phyloP scores from a whole-genome alignment of 306 rosid genomes.

The Prunus campanulata region DNA sequence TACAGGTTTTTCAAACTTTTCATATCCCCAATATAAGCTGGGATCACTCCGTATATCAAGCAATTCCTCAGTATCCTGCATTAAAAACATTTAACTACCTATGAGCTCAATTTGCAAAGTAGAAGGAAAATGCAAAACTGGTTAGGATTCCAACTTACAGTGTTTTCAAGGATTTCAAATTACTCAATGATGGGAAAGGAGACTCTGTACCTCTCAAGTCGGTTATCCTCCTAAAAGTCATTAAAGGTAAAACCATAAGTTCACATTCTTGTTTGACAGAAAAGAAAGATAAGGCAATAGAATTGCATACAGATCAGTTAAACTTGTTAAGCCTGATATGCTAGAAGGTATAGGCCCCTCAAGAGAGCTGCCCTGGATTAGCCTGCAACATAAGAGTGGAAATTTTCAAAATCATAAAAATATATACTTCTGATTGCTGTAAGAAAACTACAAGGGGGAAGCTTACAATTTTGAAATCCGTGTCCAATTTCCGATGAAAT shows the following conservation, averaged over 20 bases:
- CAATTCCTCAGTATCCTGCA: conserved; percentile 76
- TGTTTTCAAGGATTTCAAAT: conserved; percentile 59
- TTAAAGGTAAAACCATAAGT: conserved; percentile 24
- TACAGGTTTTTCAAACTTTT: conserved; percentile 60
- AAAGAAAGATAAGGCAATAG: conserved; percentile 11
- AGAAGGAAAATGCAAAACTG: conserved; percentile 22
- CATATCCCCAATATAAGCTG: conserved; percentile 56
- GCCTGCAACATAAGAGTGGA: conserved; percentile 47
- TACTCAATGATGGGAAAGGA: conserved; percentile 60
- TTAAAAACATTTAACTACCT: not conserved
- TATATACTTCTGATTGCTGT: conserved; percentile 10
- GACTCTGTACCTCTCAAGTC: conserved; percentile 59
- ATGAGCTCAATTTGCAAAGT: conserved; percentile 9
- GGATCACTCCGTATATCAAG: conserved; percentile 58
- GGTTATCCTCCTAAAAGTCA: conserved; percentile 74
- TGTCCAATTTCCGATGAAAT: conserved; percentile 67
- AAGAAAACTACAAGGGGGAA: conserved; percentile 14
- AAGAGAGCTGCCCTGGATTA: conserved; percentile 70
- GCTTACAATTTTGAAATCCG: conserved; percentile 73
- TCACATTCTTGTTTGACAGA: conserved; percentile 15
- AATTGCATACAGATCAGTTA: conserved; percentile 71
- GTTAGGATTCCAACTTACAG: conserved; percentile 60
- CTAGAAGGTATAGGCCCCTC: conserved; percentile 84
- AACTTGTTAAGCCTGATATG: conserved; percentile 61
- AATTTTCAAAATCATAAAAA: not conserved